Percentiles rank a stretch among this genome's conserved stretches.
Evolutionary conservation across 345 rosid species (phyloP).

Genomic region (Salix purpurea): DNA sequence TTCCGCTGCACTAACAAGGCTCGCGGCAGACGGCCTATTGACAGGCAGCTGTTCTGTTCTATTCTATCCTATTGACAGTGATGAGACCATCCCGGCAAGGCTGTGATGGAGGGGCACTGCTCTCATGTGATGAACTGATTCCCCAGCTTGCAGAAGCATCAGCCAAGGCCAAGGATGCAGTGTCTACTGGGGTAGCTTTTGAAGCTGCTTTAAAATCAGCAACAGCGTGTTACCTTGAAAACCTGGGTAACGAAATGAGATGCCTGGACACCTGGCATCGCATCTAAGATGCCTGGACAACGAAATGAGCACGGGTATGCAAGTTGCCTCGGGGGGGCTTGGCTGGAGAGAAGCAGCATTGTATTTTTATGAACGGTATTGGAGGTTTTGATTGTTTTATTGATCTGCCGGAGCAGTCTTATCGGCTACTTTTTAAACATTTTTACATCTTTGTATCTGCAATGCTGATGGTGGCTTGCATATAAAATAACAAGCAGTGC

Average conservation of each 20-base stretch:
- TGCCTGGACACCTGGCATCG: constrained; percentile 77
- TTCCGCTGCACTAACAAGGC: constrained; percentile 71
- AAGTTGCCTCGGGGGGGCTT: background rate
- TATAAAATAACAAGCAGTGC: background rate
- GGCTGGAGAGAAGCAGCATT: background rate
- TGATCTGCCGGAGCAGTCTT: background rate
- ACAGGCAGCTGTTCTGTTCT: constrained; percentile 84
- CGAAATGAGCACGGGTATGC: constrained; percentile 33
- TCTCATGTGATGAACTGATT: constrained; percentile 69
- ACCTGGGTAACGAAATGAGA: constrained; percentile 58
- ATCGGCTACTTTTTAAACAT: background rate
- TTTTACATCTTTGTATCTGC: too few relatives aligned
- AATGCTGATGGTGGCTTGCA: background rate
- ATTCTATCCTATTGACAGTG: too few relatives aligned
- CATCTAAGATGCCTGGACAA: constrained; percentile 70
- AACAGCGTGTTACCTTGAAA: constrained; percentile 30
- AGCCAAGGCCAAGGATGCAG: constrained; percentile 84
- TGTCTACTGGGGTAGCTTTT: constrained; percentile 68
- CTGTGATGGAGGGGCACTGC: constrained; percentile 35
- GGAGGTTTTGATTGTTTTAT: background rate
- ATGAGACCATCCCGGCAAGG: constrained; percentile 68
- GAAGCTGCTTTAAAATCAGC: constrained; percentile 73
- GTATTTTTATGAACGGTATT: background rate
- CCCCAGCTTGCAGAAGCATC: constrained; percentile 83
- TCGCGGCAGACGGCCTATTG: constrained; percentile 59